Conservation (phyloP, 352 stramenopile genomes). For the Phytophthora quininea region DNA sequence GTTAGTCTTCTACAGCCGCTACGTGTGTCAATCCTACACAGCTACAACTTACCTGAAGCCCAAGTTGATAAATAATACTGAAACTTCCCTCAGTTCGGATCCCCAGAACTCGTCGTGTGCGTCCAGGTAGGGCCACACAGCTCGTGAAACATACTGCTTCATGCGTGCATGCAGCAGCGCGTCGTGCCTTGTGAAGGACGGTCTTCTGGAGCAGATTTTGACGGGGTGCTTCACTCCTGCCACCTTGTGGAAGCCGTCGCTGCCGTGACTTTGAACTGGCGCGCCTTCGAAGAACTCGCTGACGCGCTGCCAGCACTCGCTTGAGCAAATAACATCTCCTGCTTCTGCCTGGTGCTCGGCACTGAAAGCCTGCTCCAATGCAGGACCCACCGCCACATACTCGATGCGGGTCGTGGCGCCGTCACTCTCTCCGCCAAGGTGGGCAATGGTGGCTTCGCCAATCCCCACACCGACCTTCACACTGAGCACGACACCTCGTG, state of each 20-base stretch:
- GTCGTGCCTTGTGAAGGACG: slow-evolving; percentile 82
- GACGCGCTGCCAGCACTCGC: slow-evolving; percentile 80
- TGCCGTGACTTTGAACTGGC: slow-evolving; percentile 26
- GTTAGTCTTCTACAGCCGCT: background rate
- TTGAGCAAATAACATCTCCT: slow-evolving; percentile 91
- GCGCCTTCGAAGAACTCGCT: slow-evolving; percentile 66
- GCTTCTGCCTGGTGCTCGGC: slow-evolving; percentile 88
- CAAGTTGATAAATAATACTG: slow-evolving; percentile 94
- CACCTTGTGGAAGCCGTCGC: slow-evolving; percentile 60
- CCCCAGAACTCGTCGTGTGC: slow-evolving; percentile 94
- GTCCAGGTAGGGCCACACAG: slow-evolving; percentile 92
- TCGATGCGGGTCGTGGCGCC: slow-evolving; percentile 85
- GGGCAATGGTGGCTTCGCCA: slow-evolving; percentile 84
- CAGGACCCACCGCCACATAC: slow-evolving; percentile 91
- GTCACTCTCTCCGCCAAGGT: slow-evolving; percentile 90
- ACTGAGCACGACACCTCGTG: slow-evolving; percentile 86
- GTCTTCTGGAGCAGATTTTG: slow-evolving; percentile 66
- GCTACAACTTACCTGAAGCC: slow-evolving; percentile 79
- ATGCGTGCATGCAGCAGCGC: slow-evolving; percentile 84
- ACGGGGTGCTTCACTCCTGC: slow-evolving; percentile 60
- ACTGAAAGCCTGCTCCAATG: slow-evolving; percentile 92
- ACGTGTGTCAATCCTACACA: slow-evolving; percentile 6
- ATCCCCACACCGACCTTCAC: slow-evolving; percentile 95
- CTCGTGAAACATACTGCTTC: slow-evolving; percentile 91
- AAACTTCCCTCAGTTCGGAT: slow-evolving; percentile 91